Percentiles rank a stretch among this genome's conserved stretches.
Conservation (phyloP, 768 basidiomycete species). For the Jaapia argillacea region DNA sequence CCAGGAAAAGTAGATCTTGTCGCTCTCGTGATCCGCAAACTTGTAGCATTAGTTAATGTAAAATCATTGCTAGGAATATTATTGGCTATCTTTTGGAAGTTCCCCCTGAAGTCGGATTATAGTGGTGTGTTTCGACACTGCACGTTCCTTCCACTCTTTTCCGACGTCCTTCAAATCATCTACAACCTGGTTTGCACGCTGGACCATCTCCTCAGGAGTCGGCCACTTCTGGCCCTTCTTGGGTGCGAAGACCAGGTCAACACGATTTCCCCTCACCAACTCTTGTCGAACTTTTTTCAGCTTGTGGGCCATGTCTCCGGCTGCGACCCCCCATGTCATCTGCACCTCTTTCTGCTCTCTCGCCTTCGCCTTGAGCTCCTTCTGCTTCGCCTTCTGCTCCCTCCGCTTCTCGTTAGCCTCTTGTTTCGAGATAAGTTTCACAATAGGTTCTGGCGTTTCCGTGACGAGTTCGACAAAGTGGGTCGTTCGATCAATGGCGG, state of each 20-base stretch:
- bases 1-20: background rate
- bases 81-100: too few relatives aligned
- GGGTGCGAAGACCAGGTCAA: constrained; percentile 43
- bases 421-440: constrained; percentile 43
- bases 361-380: constrained; percentile 17
- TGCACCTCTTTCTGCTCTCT: constrained; percentile 55
- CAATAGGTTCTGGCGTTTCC: constrained; percentile 41
- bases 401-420: constrained; percentile 28
- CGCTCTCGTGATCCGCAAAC: background rate
- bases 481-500: constrained; percentile 27
- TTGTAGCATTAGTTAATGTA: background rate
- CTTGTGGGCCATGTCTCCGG: constrained; percentile 57
- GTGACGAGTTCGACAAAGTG: constrained; percentile 48
- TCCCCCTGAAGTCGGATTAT: constrained; percentile 32
- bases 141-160: constrained; percentile 41
- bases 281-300: constrained; percentile 45
- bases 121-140: constrained; percentile 25
- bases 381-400: constrained; percentile 25
- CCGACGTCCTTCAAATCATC: constrained; percentile 35
- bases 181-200: constrained; percentile 33
- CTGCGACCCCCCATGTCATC: constrained; percentile 55
- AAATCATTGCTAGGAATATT: background rate
- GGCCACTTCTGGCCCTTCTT: constrained; percentile 37
- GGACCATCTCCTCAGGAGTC: constrained; percentile 26
- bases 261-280: constrained; percentile 47